Evolutionary conservation across 1,284 basidiomycete genomes (phyloP).

Genomic region (Heterobasidion occidentale): DNA sequence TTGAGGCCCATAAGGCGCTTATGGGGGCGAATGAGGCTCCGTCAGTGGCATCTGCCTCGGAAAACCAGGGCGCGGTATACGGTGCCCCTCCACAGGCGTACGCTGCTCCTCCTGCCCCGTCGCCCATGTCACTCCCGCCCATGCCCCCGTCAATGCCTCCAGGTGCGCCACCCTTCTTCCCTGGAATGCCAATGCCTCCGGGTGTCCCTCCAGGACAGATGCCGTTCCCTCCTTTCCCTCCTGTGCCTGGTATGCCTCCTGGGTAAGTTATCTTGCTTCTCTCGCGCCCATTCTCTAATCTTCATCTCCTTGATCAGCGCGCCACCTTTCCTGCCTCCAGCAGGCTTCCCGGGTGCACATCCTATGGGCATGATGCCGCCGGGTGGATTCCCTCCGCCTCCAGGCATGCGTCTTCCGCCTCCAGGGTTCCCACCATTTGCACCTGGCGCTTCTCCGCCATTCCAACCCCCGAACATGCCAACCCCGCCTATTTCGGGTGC

Average conservation of each 20-base stretch:
- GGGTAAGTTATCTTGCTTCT: slow-evolving; percentile 28
- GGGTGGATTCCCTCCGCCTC: slow-evolving; percentile 9
- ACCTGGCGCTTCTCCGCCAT: slow-evolving; percentile 13
- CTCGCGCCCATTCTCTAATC: slow-evolving; percentile 3
- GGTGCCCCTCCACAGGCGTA: slow-evolving; percentile 65
- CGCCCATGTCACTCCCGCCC: slow-evolving; percentile 24
- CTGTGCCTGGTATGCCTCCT: slow-evolving; percentile 26
- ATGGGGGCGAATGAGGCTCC: slow-evolving; percentile 66
- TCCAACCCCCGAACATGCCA: slow-evolving; percentile 1
- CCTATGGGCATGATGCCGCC: slow-evolving; percentile 1
- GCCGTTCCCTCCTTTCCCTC: slow-evolving; percentile 23
- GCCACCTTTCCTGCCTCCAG: slow-evolving; percentile 36
- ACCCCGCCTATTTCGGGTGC: slow-evolving; percentile 20
- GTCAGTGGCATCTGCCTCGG: slow-evolving; percentile 27
- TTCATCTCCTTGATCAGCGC: neutral
- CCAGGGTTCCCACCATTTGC: slow-evolving; percentile 15
- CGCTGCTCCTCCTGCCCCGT: slow-evolving; percentile 41
- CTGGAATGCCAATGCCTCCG: slow-evolving; percentile 34
- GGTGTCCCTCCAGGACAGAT: slow-evolving; percentile 25
- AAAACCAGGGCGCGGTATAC: slow-evolving; percentile 49
- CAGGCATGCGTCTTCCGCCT: slow-evolving; percentile 14
- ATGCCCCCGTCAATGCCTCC: slow-evolving; percentile 25
- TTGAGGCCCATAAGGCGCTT: slow-evolving; percentile 85
- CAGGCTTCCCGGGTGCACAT: slow-evolving; percentile 30
- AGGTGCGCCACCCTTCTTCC: slow-evolving; percentile 28